Conservation (phyloP, 192 early-diverging fungal genomes). For the Rhizoclosmatium sp. region DNA sequence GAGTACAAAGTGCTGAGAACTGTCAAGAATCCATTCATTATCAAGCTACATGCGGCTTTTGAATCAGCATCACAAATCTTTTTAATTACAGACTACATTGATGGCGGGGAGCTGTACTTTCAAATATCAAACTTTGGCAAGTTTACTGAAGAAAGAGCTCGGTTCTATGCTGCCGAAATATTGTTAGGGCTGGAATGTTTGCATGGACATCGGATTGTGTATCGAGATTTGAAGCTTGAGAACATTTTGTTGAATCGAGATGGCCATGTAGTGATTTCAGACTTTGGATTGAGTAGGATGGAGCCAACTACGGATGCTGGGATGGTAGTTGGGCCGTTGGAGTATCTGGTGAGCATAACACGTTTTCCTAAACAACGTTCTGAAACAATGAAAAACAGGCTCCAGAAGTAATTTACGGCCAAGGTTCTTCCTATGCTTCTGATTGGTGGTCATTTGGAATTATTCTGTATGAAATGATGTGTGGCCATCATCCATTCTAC, state of each 20-base stretch:
- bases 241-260: conserved; percentile 60
- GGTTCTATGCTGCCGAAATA: conserved; percentile 61
- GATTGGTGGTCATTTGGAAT: conserved; percentile 69
- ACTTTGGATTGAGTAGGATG: conserved; percentile 60
- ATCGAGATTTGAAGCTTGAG: conserved; percentile 66
- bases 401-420: conserved; percentile 60
- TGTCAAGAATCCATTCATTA: conserved; percentile 61
- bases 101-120: conserved; percentile 93
- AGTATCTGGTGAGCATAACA: conserved; percentile 51
- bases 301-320: conserved; percentile 42
- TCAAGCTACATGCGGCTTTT: conserved; percentile 62
- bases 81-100: conserved; percentile 80
- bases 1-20: conserved; percentile 55
- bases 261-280: conserved; percentile 63
- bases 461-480: conserved; percentile 64
- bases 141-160: conserved; percentile 55
- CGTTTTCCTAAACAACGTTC: not conserved
- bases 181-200: conserved; percentile 53
- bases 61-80: conserved; percentile 52
- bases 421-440: conserved; percentile 50
- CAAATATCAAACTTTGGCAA: conserved; percentile 71
- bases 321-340: conserved; percentile 56
- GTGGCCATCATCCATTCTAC: conserved; percentile 63
- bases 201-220: conserved; percentile 60
- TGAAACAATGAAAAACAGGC: conserved; percentile 30